phyloP scores from a whole-genome alignment of 2,329 filamentous ascomycete species.

The Apiospora arundinis region DNA sequence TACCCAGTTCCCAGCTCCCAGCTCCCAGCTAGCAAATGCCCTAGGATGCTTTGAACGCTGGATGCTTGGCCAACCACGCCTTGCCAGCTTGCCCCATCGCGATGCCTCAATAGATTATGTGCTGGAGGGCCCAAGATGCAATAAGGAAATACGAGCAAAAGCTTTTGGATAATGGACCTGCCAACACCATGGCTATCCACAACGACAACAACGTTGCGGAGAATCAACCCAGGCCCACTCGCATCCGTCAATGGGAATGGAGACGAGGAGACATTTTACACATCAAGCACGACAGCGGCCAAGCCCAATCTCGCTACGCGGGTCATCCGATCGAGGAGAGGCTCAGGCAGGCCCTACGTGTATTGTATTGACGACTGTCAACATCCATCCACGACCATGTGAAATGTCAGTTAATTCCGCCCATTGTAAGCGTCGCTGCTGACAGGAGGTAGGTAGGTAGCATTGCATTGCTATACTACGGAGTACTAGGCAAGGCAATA shows the following conservation, averaged over 20 bases:
- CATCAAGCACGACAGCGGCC: conserved; percentile 15
- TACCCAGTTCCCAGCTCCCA: conserved; percentile 1
- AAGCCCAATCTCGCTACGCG: conserved; percentile 2
- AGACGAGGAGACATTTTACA: neutral
- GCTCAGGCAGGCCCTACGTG: neutral
- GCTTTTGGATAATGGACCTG: neutral
- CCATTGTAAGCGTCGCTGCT: neutral
- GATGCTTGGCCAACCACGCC: neutral
- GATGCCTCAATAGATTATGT: neutral
- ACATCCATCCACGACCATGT: neutral
- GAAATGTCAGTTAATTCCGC: too few species aligned
- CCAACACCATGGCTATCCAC: conserved; percentile 12
- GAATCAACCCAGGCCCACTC: neutral
- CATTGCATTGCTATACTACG: too few species aligned
- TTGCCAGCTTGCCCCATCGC: neutral
- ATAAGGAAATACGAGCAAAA: conserved; percentile 9
- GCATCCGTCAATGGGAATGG: neutral
- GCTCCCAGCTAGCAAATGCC: neutral
- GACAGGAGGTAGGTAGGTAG: too few species aligned
- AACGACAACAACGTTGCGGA: conserved; percentile 15
- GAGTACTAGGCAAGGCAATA: too few species aligned
- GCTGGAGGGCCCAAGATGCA: neutral
- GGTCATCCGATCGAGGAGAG: neutral
- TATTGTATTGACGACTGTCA: neutral
- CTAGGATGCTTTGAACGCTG: neutral